Conservation (phyloP, 371 early-diverging fungal genomes). For the Batkoa obscura region DNA sequence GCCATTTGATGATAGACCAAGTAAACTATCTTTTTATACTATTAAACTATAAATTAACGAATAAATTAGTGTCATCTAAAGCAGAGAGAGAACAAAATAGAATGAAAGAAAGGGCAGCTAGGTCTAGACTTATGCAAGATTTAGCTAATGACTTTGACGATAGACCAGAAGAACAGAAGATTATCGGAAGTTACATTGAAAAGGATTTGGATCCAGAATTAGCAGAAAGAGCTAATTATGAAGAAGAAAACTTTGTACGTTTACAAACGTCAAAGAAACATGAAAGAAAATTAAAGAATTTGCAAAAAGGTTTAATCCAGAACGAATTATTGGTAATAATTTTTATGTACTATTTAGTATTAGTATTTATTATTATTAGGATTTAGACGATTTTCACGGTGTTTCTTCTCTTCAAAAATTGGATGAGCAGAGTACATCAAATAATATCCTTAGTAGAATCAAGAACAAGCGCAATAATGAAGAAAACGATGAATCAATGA, state of each 20-base stretch:
- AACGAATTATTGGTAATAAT: conserved; percentile 3
- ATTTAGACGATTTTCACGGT: background rate
- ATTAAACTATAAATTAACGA: background rate
- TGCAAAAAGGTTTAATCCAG: background rate
- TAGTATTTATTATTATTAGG: background rate
- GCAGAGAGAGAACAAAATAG: conserved; percentile 40
- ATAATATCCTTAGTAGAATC: too few relatives aligned
- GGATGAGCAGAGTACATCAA: background rate
- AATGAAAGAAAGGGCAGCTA: conserved; percentile 44
- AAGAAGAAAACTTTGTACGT: conserved; percentile 83
- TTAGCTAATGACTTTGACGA: conserved; percentile 65
- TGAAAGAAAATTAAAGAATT: conserved; percentile 31
- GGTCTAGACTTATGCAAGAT: conserved; percentile 76
- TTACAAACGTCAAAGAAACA: conserved; percentile 56
- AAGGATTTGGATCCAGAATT: conserved; percentile 28
- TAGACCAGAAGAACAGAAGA: conserved; percentile 66
- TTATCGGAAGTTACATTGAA: conserved; percentile 39
- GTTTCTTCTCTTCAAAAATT: background rate
- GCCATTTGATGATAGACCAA: conserved; percentile 52
- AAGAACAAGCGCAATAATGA: too few relatives aligned
- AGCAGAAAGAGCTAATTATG: conserved; percentile 51
- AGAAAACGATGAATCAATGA: too few relatives aligned
- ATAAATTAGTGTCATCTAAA: conserved; percentile 20
- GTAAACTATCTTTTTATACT: conserved; percentile 6
- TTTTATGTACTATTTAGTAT: background rate